Evolutionary conservation across 2,329 filamentous ascomycete species (phyloP).

Genomic region (Coccinonectria pachysandricola): DNA sequence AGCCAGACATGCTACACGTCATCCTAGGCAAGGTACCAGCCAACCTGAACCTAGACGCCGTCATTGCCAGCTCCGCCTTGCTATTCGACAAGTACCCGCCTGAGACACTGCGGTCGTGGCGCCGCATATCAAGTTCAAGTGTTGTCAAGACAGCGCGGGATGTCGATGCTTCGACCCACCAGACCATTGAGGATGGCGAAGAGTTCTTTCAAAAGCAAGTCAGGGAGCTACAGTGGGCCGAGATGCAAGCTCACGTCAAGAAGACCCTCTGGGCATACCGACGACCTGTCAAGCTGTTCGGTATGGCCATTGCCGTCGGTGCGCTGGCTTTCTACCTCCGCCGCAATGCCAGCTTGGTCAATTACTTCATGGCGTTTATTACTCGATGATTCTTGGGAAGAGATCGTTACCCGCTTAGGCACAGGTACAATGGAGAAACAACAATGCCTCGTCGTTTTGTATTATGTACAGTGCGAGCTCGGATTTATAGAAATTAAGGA

Average conservation of each 20-base stretch:
- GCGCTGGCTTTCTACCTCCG: slow-evolving; percentile 58
- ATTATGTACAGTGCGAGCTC: slow-evolving; percentile 4
- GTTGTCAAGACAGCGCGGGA: slow-evolving; percentile 74
- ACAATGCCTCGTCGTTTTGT: too few species aligned
- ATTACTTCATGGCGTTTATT: slow-evolving; percentile 19
- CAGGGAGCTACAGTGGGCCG: slow-evolving; percentile 56
- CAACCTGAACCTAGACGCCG: slow-evolving; percentile 66
- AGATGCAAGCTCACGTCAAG: slow-evolving; percentile 29
- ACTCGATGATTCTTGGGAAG: slow-evolving; percentile 10
- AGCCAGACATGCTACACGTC: slow-evolving; percentile 86
- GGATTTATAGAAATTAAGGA: too few species aligned
- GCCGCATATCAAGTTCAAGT: slow-evolving; percentile 60
- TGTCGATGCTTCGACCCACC: slow-evolving; percentile 34
- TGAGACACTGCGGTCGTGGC: slow-evolving; percentile 61
- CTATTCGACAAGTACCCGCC: slow-evolving; percentile 63
- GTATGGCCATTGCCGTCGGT: slow-evolving; percentile 56
- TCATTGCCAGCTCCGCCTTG: slow-evolving; percentile 55
- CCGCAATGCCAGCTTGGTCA: slow-evolving; percentile 29
- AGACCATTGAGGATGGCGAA: slow-evolving; percentile 57
- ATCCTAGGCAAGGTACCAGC: slow-evolving; percentile 78
- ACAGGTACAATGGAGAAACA: too few species aligned
- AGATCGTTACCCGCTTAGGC: too few species aligned
- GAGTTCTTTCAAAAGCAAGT: slow-evolving; percentile 61
- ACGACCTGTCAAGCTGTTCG: slow-evolving; percentile 49
- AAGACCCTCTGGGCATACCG: slow-evolving; percentile 52